phyloP scores from a whole-genome alignment of 2,329 filamentous ascomycete species.

The Penicillium sclerotigenum region DNA sequence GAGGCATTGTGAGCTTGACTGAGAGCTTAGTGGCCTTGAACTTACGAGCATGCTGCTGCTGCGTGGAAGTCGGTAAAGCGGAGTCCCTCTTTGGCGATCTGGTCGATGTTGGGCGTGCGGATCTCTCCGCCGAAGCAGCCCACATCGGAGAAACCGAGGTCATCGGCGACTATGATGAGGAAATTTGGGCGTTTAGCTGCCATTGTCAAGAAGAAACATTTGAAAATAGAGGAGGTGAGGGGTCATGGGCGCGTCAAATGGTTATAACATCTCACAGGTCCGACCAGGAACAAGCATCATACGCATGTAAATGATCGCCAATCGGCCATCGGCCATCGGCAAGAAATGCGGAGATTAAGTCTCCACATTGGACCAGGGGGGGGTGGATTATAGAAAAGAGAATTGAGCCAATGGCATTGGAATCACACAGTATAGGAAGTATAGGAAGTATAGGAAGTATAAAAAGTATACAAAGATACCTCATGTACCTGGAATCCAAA shows the following conservation, averaged over 20 bases:
- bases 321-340: constrained; percentile 17
- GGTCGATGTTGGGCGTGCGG: constrained; percentile 58
- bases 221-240: not conserved
- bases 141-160: constrained; percentile 60
- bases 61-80: constrained; percentile 65
- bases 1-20: not conserved
- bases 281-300: not conserved
- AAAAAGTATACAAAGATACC: too few relatives aligned
- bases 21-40: not conserved
- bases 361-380: not conserved
- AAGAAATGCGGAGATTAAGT: not conserved
- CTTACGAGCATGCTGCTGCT: constrained; percentile 59
- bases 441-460: not conserved
- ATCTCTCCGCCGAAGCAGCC: constrained; percentile 61
- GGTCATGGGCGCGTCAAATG: not conserved
- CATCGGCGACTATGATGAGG: constrained; percentile 58
- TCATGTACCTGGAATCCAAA: too few relatives aligned
- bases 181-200: constrained; percentile 55
- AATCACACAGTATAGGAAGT: not conserved
- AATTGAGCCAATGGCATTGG: not conserved
- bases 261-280: not conserved
- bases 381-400: not conserved
- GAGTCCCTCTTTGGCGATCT: constrained; percentile 52
- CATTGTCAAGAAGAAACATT: constrained; percentile 15
- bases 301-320: constrained; percentile 2